Conservation (phyloP, 371 early-diverging fungal genomes). For the Rozella allomycis region DNA sequence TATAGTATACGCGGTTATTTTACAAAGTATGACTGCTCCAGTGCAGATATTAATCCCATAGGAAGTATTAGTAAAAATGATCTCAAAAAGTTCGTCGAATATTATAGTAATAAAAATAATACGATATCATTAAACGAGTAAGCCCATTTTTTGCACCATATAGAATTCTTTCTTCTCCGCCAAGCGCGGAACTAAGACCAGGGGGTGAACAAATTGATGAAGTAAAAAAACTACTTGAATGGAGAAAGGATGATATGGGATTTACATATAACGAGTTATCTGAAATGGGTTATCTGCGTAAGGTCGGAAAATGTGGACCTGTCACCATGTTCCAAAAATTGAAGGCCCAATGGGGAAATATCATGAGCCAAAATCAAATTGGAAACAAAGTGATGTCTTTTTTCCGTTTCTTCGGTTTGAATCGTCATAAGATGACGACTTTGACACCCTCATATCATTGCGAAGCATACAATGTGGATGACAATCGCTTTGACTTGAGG, state of each 20-base stretch:
- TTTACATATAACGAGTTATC: conserved; percentile 88
- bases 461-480: conserved; percentile 82
- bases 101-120: conserved; percentile 26
- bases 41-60: conserved; percentile 90
- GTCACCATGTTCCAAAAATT: conserved; percentile 71
- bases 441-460: conserved; percentile 81
- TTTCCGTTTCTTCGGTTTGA: conserved; percentile 84
- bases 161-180: conserved; percentile 64
- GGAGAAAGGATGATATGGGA: conserved; percentile 61
- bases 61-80: conserved; percentile 84
- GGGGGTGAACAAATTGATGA: conserved; percentile 70
- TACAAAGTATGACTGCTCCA: conserved; percentile 94
- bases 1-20: conserved; percentile 71
- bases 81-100: conserved; percentile 55
- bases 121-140: conserved; percentile 44
- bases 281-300: conserved; percentile 69
- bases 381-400: conserved; percentile 68
- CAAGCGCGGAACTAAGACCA: conserved; percentile 89
- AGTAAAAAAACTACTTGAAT: conserved; percentile 6
- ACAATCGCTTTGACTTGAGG: conserved; percentile 84
- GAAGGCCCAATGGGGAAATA: conserved; percentile 40
- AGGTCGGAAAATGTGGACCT: conserved; percentile 67
- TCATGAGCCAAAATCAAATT: conserved; percentile 18
- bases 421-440: conserved; percentile 92
- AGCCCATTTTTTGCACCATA: conserved; percentile 2